Evolutionary conservation across 805 yeast species (phyloP), one percentile per base, ranked within the genome.

Genomic region (Candida pini): DNA sequence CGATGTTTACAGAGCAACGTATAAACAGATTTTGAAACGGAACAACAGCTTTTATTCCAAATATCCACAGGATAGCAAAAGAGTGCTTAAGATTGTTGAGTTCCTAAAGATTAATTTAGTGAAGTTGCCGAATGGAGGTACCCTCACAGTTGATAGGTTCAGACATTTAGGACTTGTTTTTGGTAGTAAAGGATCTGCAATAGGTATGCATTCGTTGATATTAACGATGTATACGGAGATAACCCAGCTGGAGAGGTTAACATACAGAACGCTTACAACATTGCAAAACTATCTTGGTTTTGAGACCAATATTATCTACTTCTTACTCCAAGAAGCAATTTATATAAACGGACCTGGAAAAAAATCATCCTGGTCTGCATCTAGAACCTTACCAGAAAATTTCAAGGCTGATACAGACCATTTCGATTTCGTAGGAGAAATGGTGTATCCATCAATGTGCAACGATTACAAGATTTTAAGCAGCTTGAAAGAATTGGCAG

Each of bases 261-360:
- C 73, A 3, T 67, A 65, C 39, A 48, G 41, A 13, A 56, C 66
- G 1, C 55, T 71, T 36, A 41, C 34, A 17, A 28, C 41, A 2
- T 39, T 73, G 9, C 64, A 68, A 40, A 50, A 49, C 29, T 43
- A 36, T 17, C 49, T 58, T 7, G 55, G 67, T 1, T 76, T 73
- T 46, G 81, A 75, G 38, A 68, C 80, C 4, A 76, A 76, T 41
- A 54, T 70, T 20, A 45, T 76, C 13, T 76, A 76, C 45, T 74
- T 76, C 3, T 56, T 77, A 26, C 66, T 74, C 43, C 80, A 74
- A 48, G 81, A 76, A 42, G 74, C 78, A 5, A 74, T 76, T 12
- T 76, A 76, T 49, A 58, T 71, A 39, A 75, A 72, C 43, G 71
- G 73, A 0, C 31, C 34, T 7, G 55, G 56, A 1, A 30, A 33